Percentiles rank a stretch among this genome's conserved stretches.
phyloP scores from a whole-genome alignment of 2,329 filamentous ascomycete species.

The Clonostachys solani region DNA sequence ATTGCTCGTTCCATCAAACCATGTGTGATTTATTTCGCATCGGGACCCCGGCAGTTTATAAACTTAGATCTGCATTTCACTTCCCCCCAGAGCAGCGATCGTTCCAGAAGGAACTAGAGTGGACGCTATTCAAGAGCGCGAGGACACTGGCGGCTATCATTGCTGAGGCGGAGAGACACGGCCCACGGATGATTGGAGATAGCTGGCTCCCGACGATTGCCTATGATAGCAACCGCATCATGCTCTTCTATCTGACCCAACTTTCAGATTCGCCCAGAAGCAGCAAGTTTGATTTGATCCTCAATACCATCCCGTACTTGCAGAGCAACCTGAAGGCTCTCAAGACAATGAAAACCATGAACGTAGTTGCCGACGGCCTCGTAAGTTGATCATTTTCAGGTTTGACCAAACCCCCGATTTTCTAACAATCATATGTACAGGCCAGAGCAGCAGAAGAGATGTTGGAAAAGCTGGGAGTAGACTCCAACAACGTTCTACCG shows the following conservation, averaged over 20 bases:
- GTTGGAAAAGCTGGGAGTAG: slow-evolving; percentile 7
- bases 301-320: slow-evolving; percentile 6
- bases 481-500: slow-evolving; percentile 3
- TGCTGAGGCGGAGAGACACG: slow-evolving; percentile 7
- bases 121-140: slow-evolving; percentile 2
- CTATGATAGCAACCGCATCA: slow-evolving; percentile 7
- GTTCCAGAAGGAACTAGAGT: slow-evolving; percentile 1
- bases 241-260: slow-evolving; percentile 7
- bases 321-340: slow-evolving; percentile 8
- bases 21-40: slow-evolving; percentile 9
- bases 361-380: slow-evolving; percentile 6
- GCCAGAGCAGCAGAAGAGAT: slow-evolving; percentile 6
- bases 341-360: slow-evolving; percentile 6
- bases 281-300: slow-evolving; percentile 5
- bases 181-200: slow-evolving; percentile 6
- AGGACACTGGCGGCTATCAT: slow-evolving; percentile 7
- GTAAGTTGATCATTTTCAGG: slow-evolving; percentile 1
- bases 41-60: slow-evolving; percentile 7
- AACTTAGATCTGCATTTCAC: slow-evolving; percentile 6
- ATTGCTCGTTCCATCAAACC: slow-evolving; percentile 8
- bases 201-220: slow-evolving; percentile 8
- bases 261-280: not conserved
- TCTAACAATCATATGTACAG: not conserved
- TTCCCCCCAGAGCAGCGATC: slow-evolving; percentile 5
- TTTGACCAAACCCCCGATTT: not conserved